Base-by-base conservation (phyloP, 176 grass and related monocot species). In the Musa acuminata region DNA sequence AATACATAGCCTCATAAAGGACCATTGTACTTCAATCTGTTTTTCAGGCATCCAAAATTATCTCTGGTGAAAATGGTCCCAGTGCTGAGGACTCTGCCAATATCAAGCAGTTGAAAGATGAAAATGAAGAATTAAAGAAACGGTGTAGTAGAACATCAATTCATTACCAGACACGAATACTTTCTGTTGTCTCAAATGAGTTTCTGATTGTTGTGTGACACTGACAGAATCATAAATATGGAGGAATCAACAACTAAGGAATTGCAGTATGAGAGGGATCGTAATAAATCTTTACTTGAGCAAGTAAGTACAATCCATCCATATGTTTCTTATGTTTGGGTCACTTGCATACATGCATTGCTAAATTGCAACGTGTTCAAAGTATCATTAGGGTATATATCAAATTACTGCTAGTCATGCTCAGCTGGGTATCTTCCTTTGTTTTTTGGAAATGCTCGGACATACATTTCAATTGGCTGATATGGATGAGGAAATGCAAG, bases 61-160 rank as follows among this genome's bases (percentile, higher is more conserved):
- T 76, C 72, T 75, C 55, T 35, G 79, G 84, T 54, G 43, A 62
- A 80, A 80, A 70, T 65, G 69, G 50, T 21, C 79, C 51, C 49
- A 49, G 35, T 12, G 19, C 69, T 13, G 62, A 79, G 60, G 73
- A 86, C 35, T 74, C 29, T 35, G 79, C 71, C 70, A 58, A 84
- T 78, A 83, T 94, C 79, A 83, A 85, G 73, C 9, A 89, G 76
- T 74, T 98, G 67, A 91, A 79, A 83, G 87, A 85, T 82, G 88
- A 93, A 87, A 94, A 94, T 54, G 72, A 74, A 23, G 82, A 72
- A 55, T 80, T 98, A 60, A 84, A 94, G 79, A 86, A 91, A 83
- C 94, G 88, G 94, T 93, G 2, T 51, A 23, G 8, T n/a, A 13
- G 22, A 60, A 62, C 50, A 76, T 63, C 9, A 8, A 16, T 51